Evolutionary conservation across 441 rosid genomes (phyloP).

Genomic region (Populus tomentosa): DNA sequence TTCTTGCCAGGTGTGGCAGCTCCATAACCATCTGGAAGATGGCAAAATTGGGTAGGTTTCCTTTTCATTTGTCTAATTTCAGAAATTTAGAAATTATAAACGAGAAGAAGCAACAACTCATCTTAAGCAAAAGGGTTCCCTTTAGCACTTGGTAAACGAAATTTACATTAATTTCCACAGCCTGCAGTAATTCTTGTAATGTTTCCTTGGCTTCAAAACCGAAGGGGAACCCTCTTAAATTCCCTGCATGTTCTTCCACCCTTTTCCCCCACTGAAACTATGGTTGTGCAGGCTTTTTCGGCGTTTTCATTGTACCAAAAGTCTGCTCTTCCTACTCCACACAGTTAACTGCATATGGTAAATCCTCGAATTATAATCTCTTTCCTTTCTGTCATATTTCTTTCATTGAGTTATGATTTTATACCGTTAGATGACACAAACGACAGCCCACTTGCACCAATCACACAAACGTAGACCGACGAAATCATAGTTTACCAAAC

Average conservation of each 20-base stretch:
- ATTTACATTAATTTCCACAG: too few relatives aligned
- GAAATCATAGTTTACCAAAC: too few relatives aligned
- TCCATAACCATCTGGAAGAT: slow-evolving; percentile 91
- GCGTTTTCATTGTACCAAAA: slow-evolving; percentile 70
- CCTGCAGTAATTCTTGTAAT: background rate
- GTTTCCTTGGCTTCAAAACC: background rate
- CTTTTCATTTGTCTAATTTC: background rate
- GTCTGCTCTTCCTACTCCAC: slow-evolving; percentile 69
- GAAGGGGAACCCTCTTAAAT: slow-evolving; percentile 6
- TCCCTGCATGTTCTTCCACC: slow-evolving; percentile 1
- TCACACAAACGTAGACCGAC: too few relatives aligned
- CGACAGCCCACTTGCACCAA: too few relatives aligned
- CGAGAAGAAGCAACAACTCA: too few relatives aligned
- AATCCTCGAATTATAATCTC: slow-evolving; percentile 1
- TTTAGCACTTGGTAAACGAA: too few relatives aligned
- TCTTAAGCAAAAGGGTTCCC: too few relatives aligned
- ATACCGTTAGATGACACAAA: too few relatives aligned
- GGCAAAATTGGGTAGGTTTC: slow-evolving; percentile 56
- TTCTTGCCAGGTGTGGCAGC: slow-evolving; percentile 79
- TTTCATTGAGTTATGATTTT: too few relatives aligned
- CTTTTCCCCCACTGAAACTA: background rate
- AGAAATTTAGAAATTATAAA: background rate
- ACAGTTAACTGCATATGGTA: slow-evolving; percentile 69
- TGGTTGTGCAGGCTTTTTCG: slow-evolving; percentile 60
- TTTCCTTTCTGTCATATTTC: too few relatives aligned